Evolutionary conservation across 495 filamentous ascomycete species (phyloP), one percentile per base, ranked within the genome.

Genomic region (Penicillium angulare): DNA sequence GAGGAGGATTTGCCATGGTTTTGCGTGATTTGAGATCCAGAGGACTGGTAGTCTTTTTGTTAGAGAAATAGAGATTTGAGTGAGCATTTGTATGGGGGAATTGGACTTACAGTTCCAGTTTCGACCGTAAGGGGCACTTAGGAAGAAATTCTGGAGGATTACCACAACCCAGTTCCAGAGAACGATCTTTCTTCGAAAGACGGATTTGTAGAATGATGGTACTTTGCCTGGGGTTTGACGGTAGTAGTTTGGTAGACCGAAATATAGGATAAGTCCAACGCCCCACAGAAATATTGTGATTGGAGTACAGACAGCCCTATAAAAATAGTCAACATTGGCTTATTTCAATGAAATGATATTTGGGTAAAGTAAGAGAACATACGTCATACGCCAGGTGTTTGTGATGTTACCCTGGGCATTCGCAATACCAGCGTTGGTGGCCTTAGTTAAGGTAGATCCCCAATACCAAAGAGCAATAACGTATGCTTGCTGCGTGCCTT

Each of bases 151-250:
- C 32, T 76, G 72, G 12, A 78, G 43, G 27, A 78, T 69, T 31
- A 78, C 71, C 0, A 76, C 69, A 12, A 70, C 65, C 58, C 74
- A 78, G 51, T 74, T 75, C 75, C 75, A 78, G 3, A 76, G 60
- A n/a, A 78, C 64, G 22, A 76, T 78, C 56, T 78, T 78, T 40
- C 73, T 69, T 3, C 73, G 55, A 39, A 71, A 73, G 9, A 78
- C 68, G 1, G 74, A 74, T 48, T 68, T 63, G 49, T 78, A 78
- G 61, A 78, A 78, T 1, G 74, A 76, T 0, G 87, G 87, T 0
- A 89, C 80, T 31, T 79, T 79, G 44, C 85, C 87, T 0, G 87
- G 86, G 1, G 75, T 67, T 55, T 86, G 84, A 40, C 79, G 74
- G 49, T 78, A 78, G 49, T 77, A 78, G 35, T 75, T 75, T 20